Conservation (phyloP, 495 filamentous ascomycete genomes). For the Thermothielavioides terrestris region DNA sequence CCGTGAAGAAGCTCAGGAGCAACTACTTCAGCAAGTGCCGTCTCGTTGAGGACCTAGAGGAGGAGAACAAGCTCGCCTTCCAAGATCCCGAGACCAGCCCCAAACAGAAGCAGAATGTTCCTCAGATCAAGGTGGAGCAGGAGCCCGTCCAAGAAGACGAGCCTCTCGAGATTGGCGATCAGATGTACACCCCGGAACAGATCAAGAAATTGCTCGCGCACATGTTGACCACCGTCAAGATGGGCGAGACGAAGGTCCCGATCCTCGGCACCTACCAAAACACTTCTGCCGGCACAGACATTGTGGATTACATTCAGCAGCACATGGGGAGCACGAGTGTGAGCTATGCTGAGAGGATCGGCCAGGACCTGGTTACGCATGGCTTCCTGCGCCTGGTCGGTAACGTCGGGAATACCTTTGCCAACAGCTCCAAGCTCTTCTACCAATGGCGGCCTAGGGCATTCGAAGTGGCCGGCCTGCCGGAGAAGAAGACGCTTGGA, state of each 20-base stretch:
- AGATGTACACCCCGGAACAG: constrained; percentile 71
- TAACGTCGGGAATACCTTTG: constrained; percentile 89
- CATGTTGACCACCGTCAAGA: constrained; percentile 76
- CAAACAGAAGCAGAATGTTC: constrained; percentile 39
- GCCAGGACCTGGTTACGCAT: constrained; percentile 79
- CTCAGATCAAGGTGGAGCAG: constrained; percentile 52
- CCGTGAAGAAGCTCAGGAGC: constrained; percentile 84
- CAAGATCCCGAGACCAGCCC: constrained; percentile 61
- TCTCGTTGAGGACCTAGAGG: constrained; percentile 88
- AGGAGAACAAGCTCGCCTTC: constrained; percentile 97
- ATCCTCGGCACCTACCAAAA: constrained; percentile 94
- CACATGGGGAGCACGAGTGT: constrained; percentile 75
- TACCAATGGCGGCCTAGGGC: constrained; percentile 95
- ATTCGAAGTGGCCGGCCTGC: constrained; percentile 78
- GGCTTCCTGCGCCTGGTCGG: constrained; percentile 88
- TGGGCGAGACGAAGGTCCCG: constrained; percentile 86
- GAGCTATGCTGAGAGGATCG: constrained; percentile 83
- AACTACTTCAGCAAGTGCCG: constrained; percentile 99
- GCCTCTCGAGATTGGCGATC: constrained; percentile 82
- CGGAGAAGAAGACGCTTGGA: constrained; percentile 70
- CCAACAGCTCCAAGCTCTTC: constrained; percentile 92
- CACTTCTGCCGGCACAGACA: constrained; percentile 79
- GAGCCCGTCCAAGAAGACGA: constrained; percentile 55
- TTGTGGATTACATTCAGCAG: constrained; percentile 89
- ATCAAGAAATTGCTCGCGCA: constrained; percentile 82